Evolutionary conservation across 2,329 filamentous ascomycete genomes (phyloP), one percentile per base, ranked within the genome.

Genomic region (Xylariaceae sp.): DNA sequence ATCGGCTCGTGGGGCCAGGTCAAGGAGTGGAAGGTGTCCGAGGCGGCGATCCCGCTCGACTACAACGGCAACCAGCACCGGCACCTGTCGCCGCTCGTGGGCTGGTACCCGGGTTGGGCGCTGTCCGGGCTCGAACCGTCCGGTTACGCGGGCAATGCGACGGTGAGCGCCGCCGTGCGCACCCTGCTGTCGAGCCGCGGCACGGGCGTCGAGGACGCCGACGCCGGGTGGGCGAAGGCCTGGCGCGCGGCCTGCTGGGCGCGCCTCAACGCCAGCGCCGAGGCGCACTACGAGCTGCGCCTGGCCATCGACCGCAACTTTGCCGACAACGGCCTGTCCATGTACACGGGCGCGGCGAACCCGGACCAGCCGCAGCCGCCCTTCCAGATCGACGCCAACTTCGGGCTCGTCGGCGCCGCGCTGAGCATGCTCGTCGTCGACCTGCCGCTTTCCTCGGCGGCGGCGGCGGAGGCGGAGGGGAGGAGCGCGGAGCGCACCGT

Each of bases 301-400:
- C 67, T 67, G 24, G 63, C 69, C 2, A 63, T 74, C 12, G 53
- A 61, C 15, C 50, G 59, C 23, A 75, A 75, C 42, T 65, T 72
- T 16, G 70, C 59, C 0, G 52, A 36, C 0, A 76, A 75, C 42
- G 63, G 64, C 2, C 51, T 75, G 19, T 65, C 60, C 26, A 70
- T 75, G 63, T 76, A 75, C 44, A 52, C 43, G 7, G 68, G 58
- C 0, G 47, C 53, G 8, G 25, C 7, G 9, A 13, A 7, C 10
- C 5, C 28, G 11, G 15, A 11, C 5, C 6, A 16, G 14, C 28
- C 28, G 28, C 5, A 18, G 11, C 51, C 53, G 29, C 69, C 72
- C 2, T 76, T 76, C 42, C 72, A 77, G 54, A 74, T 76, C 36
- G 72, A 77, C 47, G 73, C 71, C 5, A 77, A 77, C 45, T 75